These are phyloP conservation scores for Saccharomyces pastorianus DNA, from an alignment of 1,139 yeast genomes.

Conservation along the genomic window DNA sequence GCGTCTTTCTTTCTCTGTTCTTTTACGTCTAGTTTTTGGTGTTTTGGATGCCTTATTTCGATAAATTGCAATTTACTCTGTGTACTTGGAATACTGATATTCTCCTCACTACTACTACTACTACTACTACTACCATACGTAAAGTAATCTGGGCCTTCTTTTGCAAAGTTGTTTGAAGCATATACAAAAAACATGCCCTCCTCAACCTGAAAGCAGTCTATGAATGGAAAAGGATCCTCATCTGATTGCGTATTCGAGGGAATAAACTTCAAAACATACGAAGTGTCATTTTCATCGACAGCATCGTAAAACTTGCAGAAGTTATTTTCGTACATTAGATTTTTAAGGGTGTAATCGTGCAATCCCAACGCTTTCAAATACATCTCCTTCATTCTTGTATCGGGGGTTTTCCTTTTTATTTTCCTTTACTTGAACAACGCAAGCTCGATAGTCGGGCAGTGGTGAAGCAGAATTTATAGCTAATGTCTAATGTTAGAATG, in stretches of 20 bases:
- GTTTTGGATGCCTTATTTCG: background rate
- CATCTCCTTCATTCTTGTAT: background rate
- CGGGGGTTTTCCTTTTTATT: background rate
- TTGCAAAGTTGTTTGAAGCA: constrained; percentile 8
- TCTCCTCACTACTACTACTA: background rate
- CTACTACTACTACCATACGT: constrained; percentile 5
- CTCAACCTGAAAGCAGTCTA: constrained; percentile 1
- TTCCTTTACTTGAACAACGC: background rate
- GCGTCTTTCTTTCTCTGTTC: background rate
- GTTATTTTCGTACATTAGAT: constrained; percentile 6
- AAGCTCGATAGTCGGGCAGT: background rate
- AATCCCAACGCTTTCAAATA: background rate
- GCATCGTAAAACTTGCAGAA: constrained; percentile 9
- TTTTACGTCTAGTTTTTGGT: background rate
- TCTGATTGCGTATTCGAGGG: background rate
- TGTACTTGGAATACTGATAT: too few species aligned
- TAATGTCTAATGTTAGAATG: background rate
- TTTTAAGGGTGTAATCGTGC: constrained; percentile 7
- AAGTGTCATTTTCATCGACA: constrained; percentile 3
- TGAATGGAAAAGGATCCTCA: constrained; percentile 1
- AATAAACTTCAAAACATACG: constrained; percentile 7
- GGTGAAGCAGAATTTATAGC: background rate
- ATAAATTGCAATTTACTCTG: background rate
- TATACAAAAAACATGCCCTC: constrained; percentile 7
- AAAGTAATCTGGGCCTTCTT: constrained; percentile 16